phyloP scores from a whole-genome alignment of 805 yeast genomes.

The Cyberlindnera samutprakarnensis region DNA sequence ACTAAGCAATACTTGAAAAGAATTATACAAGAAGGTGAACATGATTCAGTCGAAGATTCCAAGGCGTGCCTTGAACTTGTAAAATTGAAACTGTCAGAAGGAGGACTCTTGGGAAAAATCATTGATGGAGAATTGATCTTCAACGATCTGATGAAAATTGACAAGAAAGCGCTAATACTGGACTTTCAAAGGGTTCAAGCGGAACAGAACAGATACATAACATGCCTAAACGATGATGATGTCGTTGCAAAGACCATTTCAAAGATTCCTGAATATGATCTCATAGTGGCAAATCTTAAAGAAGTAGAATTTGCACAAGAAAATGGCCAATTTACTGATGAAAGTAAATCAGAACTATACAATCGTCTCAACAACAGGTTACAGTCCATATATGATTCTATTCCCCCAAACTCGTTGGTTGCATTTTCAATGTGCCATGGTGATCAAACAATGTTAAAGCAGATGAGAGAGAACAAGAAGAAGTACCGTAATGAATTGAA shows the following conservation, averaged over 20 bases:
- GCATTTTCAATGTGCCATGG: conserved; percentile 60
- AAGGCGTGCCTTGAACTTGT: conserved; percentile 70
- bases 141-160: conserved; percentile 26
- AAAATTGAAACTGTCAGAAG: conserved; percentile 60
- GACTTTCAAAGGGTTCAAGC: conserved; percentile 25
- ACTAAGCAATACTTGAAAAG: conserved; percentile 46
- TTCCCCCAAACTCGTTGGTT: conserved; percentile 55
- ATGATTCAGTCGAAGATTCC: conserved; percentile 85
- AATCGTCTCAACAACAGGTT: conserved; percentile 38
- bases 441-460: conserved; percentile 40
- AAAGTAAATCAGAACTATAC: neutral
- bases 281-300: conserved; percentile 48
- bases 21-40: conserved; percentile 66
- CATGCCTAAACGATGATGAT: conserved; percentile 55
- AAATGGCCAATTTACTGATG: conserved; percentile 3
- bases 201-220: conserved; percentile 23
- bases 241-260: conserved; percentile 34
- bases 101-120: conserved; percentile 54
- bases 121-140: conserved; percentile 36
- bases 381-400: conserved; percentile 35
- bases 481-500: conserved; percentile 37
- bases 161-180: conserved; percentile 25
- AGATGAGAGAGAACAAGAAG: conserved; percentile 36
- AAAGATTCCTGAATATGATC: conserved; percentile 21
- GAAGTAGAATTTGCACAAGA: conserved; percentile 32